A percentile compares a stretch with the other conserved stretches of the same genome.
phyloP scores from a whole-genome alignment of 108 stramenopile species.

The Nitzschia palea region DNA sequence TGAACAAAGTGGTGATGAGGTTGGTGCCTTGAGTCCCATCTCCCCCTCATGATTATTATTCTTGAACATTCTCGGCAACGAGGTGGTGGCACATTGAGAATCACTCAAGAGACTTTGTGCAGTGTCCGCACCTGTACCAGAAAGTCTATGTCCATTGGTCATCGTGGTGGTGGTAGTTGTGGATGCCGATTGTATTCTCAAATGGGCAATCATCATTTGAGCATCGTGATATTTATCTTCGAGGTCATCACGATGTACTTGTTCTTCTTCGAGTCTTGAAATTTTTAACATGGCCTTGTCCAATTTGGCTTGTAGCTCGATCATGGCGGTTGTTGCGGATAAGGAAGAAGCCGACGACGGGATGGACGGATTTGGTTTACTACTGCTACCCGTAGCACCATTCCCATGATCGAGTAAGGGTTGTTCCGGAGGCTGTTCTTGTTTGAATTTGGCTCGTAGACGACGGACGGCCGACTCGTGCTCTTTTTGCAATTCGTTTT shows the following conservation, averaged over 20 bases:
- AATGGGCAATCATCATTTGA: conserved; percentile 12
- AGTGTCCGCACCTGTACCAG: neutral
- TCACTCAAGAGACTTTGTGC: neutral
- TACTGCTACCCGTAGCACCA: no score
- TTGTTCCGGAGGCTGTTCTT: no score
- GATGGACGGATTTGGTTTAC: no score
- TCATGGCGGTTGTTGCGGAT: neutral
- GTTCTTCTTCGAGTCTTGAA: conserved; percentile 11
- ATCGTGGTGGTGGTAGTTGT: neutral
- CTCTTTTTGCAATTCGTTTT: neutral
- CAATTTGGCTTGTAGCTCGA: conserved; percentile 14
- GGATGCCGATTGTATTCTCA: neutral
- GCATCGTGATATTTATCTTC: conserved; percentile 19
- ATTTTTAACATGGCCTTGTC: conserved; percentile 12
- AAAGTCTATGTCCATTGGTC: neutral
- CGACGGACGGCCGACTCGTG: neutral
- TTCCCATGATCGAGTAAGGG: no score
- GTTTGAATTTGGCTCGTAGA: neutral
- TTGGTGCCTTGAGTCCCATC: neutral
- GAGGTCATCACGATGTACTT: neutral
- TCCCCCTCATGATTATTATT: neutral
- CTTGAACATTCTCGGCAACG: neutral
- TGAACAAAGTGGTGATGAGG: no score
- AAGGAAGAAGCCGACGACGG: neutral
- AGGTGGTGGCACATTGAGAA: no score